Evolutionary conservation across 2,329 filamentous ascomycete genomes (phyloP), one percentile per base, ranked within the genome.

Genomic region (Fusarium camptoceras): DNA sequence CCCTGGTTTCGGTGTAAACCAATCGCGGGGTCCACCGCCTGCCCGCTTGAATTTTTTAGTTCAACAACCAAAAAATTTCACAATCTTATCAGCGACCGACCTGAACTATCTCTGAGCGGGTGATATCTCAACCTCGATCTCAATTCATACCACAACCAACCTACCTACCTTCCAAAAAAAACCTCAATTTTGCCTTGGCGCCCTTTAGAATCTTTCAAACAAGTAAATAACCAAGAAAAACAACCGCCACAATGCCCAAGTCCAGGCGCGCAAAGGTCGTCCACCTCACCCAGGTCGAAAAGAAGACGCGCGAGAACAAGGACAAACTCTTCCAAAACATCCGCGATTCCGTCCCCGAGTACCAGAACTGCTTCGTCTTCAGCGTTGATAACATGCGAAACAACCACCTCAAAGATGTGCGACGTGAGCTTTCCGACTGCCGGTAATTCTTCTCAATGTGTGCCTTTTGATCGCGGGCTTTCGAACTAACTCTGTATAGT

Each of bases 341-440:
- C 71, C 94, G 94, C 81, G 91, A 94, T 79, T 91, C 90, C 77
- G 87, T 97, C 65, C 91, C 94, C 78, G 85, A 93, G 77, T 97
- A 95, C 86, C 89, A 94, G 82, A 90, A 95, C 86, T 92, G 95
- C 83, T 97, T 97, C 83, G 93, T 98, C 79, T 97, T 99, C 81
- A 88, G 88, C 77, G 91, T 99, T 74, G 93, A 97, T 79, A 98
- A 98, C 85, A 97, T 97, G 94, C 94, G 96, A 80, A 99, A 99
- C 85, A 97, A 91, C 75, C 94, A 97, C 82, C 85, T 98, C 77
- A 97, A 98, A 84, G 90, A 94, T 76, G 93, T 98, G 74, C 91
- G 95, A 74, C 88, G 90, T 72, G 92, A 97, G 76, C 90, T 98
- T 75, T 86, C 86, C 51, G 94, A 98, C 83, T 92, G 92, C 85